Evolutionary conservation across 768 basidiomycete species (phyloP), one percentile per base, ranked within the genome.

Genomic region (Coprinopsis marcescibilis): DNA sequence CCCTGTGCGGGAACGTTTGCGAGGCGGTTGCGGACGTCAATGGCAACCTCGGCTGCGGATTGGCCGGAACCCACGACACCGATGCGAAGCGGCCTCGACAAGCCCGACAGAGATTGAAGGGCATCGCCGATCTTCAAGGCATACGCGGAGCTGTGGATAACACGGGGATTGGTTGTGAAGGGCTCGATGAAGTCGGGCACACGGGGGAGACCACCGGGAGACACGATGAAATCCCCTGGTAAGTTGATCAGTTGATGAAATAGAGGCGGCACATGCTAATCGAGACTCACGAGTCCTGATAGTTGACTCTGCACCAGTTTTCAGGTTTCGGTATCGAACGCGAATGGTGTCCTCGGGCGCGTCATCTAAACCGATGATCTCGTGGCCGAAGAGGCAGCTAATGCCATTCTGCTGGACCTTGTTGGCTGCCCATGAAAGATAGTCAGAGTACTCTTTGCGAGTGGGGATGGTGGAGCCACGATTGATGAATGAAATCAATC

Each of bases 371-470:
- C 55, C 62, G 38, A 75, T 54, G 45, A 79, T 71, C 39, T 75
- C 69, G 50, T 75, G 69, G 23, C 73, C 72, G 45, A 66, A 78
- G 7, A 62, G 57, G 40, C 77, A 66, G 20, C 65, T 61, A 38
- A 74, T 55, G 7, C 76, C 75, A 15, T 66, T 64, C 2, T 60
- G 54, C 53, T 72, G 63, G 1, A 75, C 75, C 36, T 67, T 66
- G 6, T 57, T 52, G 1, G 77, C 73, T 7, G 73, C 75, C 76
- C 76, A 78, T 7, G 68, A 55, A 14, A 79, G 65, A 58, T 79
- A 79, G 57, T 78, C 76, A 3, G 76, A 64, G 47, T 70, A 77
- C 50, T 79, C 77, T 46, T 70, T 71, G 21, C 78, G 71, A 15
- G 73, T 72, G 8, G 77, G 77, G 24, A 72, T 67, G 33, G 67